Conservation (phyloP, 768 basidiomycete genomes). For the Pleurotus ostreatus region DNA sequence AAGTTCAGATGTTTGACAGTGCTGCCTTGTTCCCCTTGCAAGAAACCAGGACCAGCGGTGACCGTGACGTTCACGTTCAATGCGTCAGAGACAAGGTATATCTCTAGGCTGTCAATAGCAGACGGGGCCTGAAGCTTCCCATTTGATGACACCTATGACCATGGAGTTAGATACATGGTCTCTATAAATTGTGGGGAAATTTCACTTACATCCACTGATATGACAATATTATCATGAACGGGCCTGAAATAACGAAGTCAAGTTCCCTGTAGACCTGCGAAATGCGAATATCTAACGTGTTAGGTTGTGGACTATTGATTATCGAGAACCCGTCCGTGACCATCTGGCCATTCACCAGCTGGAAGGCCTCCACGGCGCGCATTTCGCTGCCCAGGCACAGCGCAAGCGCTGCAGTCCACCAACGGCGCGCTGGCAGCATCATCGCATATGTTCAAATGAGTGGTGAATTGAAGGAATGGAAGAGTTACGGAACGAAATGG, state of each 20-base stretch:
- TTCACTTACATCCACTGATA: constrained; percentile 24
- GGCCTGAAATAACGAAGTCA: constrained; percentile 14
- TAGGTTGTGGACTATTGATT: constrained; percentile 27
- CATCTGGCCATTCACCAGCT: constrained; percentile 24
- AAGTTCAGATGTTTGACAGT: constrained; percentile 35
- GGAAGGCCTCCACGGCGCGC: constrained; percentile 16
- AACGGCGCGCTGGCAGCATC: neutral
- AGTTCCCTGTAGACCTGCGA: neutral
- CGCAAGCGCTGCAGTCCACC: neutral
- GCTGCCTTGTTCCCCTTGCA: constrained; percentile 34
- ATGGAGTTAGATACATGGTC: constrained; percentile 1
- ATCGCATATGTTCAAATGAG: too few species aligned
- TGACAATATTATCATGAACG: constrained; percentile 21
- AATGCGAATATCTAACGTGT: constrained; percentile 12
- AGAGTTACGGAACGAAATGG: neutral
- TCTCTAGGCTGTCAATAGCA: constrained; percentile 32
- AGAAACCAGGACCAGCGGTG: constrained; percentile 27
- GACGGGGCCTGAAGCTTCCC: constrained; percentile 37
- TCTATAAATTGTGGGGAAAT: neutral
- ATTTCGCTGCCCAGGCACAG: constrained; percentile 9
- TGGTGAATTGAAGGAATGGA: neutral
- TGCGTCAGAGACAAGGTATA: constrained; percentile 38
- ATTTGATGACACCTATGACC: constrained; percentile 35
- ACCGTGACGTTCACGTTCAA: constrained; percentile 37
- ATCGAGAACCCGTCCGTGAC: constrained; percentile 34